phyloP scores from a whole-genome alignment of 2,329 filamentous ascomycete genomes.

The Capronia coronata region DNA sequence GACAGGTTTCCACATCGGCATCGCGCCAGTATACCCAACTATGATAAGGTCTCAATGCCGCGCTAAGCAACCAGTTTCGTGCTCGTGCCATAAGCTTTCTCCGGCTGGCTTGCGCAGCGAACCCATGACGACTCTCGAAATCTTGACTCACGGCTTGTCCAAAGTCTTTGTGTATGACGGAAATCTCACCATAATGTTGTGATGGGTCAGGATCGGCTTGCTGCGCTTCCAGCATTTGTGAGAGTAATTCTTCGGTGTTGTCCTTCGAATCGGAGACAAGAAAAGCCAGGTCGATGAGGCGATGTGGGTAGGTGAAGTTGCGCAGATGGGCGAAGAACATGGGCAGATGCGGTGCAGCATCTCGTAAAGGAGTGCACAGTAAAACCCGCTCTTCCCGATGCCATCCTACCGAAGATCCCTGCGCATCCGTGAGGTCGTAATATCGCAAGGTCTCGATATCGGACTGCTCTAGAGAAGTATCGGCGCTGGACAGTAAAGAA shows the following conservation, averaged over 20 bases:
- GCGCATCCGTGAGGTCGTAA: conserved; percentile 87
- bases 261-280: conserved; percentile 97
- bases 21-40: conserved; percentile 99
- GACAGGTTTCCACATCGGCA: conserved; percentile 95
- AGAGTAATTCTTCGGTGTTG: conserved; percentile 69
- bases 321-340: conserved; percentile 99
- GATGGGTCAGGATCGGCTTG: conserved; percentile 73
- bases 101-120: conserved; percentile 86
- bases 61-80: conserved; percentile 91
- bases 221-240: conserved; percentile 66
- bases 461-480: conserved; percentile 45
- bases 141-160: conserved; percentile 97
- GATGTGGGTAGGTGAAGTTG: conserved; percentile 95
- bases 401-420: conserved; percentile 89
- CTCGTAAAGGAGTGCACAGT: conserved; percentile 86
- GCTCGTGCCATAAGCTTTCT: conserved; percentile 98
- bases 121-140: conserved; percentile 93
- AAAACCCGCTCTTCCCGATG: conserved; percentile 92
- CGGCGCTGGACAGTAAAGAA: conserved; percentile 8
- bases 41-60: conserved; percentile 85
- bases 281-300: conserved; percentile 92
- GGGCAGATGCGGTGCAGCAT: conserved; percentile 81
- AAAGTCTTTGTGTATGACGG: conserved; percentile 97
- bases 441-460: conserved; percentile 94
- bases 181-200: conserved; percentile 89